These are phyloP conservation scores for Podaxis sp. DNA, from an alignment of 768 basidiomycete genomes.

Conservation along the genomic window DNA sequence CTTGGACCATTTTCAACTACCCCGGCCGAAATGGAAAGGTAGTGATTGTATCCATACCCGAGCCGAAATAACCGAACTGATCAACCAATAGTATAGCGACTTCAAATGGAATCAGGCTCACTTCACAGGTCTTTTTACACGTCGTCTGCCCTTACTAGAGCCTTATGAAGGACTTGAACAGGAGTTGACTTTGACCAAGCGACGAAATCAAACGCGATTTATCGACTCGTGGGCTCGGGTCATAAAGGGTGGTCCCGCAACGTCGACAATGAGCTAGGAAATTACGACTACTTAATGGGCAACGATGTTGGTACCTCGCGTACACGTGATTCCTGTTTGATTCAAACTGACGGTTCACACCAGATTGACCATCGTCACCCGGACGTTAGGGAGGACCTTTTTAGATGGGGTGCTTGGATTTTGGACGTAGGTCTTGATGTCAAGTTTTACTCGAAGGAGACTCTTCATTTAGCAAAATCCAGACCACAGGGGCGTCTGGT, in stretches of 20 bases:
- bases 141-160: neutral
- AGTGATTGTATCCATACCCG: neutral
- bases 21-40: slow-evolving; percentile 75
- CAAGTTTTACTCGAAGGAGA: neutral
- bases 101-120: slow-evolving; percentile 77
- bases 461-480: slow-evolving; percentile 2
- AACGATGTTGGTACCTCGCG: slow-evolving; percentile 49
- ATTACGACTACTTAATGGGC: slow-evolving; percentile 84
- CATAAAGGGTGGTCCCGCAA: slow-evolving; percentile 80
- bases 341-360: slow-evolving; percentile 12
- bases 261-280: slow-evolving; percentile 84
- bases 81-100: slow-evolving; percentile 52
- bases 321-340: neutral
- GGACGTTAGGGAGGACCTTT: slow-evolving; percentile 71
- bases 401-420: slow-evolving; percentile 80
- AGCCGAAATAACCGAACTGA: neutral
- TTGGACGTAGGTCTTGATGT: slow-evolving; percentile 36
- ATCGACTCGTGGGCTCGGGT: slow-evolving; percentile 63
- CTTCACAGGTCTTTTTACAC: slow-evolving; percentile 59
- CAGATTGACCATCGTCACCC: slow-evolving; percentile 87
- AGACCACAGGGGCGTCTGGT: slow-evolving; percentile 72
- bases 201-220: slow-evolving; percentile 63
- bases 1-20: slow-evolving; percentile 87
- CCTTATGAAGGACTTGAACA: slow-evolving; percentile 21
- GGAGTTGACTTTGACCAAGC: slow-evolving; percentile 86